phyloP scores from a whole-genome alignment of 495 filamentous ascomycete genomes.

The Schizothecium vesticola region DNA sequence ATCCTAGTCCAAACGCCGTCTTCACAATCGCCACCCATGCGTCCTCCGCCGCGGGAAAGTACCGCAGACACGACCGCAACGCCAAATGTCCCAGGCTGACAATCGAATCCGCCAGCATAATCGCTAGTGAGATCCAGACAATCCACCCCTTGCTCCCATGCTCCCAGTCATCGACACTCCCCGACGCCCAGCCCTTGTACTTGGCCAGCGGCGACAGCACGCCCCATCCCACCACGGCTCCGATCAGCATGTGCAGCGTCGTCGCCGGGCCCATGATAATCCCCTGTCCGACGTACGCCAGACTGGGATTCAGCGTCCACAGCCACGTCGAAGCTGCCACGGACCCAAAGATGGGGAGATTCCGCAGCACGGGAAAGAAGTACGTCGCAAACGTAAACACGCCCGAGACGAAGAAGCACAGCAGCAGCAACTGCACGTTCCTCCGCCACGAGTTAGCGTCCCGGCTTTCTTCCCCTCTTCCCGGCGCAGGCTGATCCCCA shows the following conservation, averaged over 20 bases:
- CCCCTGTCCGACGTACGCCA: conserved; percentile 86
- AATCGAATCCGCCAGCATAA: conserved; percentile 93
- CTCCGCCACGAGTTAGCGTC: conserved; percentile 37
- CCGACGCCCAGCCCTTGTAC: conserved; percentile 80
- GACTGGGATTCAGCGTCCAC: conserved; percentile 92
- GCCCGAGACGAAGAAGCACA: conserved; percentile 49
- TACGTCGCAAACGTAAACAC: conserved; percentile 79
- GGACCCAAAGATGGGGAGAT: conserved; percentile 78
- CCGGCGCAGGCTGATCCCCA: conserved; percentile 1
- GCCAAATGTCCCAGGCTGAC: conserved; percentile 81
- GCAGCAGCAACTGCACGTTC: conserved; percentile 48
- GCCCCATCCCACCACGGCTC: conserved; percentile 86
- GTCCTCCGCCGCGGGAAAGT: conserved; percentile 9
- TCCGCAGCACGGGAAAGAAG: conserved; percentile 79
- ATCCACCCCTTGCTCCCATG: conserved; percentile 96
- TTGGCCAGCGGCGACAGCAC: conserved; percentile 87
- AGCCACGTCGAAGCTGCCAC: conserved; percentile 75
- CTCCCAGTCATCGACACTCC: conserved; percentile 79
- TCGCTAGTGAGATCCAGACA: conserved; percentile 88
- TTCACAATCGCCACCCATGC: neutral
- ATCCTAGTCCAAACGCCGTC: neutral
- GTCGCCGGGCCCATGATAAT: conserved; percentile 90
- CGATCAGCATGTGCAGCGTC: conserved; percentile 91
- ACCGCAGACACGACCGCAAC: conserved; percentile 36
- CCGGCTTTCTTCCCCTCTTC: conserved; percentile 8